Evolutionary conservation across 192 early-diverging fungal species (phyloP).

Genomic region (Backusella psychrophila): DNA sequence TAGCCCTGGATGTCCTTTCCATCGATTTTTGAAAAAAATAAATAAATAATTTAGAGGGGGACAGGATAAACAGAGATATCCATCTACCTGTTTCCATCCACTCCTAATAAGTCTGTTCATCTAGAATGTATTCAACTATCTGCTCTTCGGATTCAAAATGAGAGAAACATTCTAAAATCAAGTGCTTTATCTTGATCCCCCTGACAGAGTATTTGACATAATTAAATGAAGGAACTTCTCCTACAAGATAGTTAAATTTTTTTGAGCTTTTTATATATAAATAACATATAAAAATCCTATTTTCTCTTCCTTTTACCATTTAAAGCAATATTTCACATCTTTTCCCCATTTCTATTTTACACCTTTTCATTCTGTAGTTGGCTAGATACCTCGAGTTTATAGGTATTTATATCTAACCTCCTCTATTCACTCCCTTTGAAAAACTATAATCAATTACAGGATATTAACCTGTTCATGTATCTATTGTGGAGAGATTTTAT

Average conservation of each 20-base stretch:
- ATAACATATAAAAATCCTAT: background rate
- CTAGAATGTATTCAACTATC: background rate
- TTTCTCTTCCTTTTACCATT: background rate
- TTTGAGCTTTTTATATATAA: background rate
- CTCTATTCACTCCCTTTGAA: background rate
- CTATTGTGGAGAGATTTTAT: background rate
- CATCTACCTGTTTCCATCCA: background rate
- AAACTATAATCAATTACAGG: background rate
- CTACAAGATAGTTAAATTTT: background rate
- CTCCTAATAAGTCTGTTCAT: background rate
- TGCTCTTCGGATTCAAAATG: background rate
- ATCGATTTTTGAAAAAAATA: background rate
- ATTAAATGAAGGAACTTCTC: background rate
- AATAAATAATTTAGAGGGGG: background rate
- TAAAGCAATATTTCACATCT: background rate
- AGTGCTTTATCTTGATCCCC: background rate
- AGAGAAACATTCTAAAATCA: background rate
- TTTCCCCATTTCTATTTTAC: background rate
- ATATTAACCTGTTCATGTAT: background rate
- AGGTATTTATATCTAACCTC: background rate
- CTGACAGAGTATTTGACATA: background rate
- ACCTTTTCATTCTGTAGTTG: background rate
- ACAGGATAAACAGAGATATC: background rate
- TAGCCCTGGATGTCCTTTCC: background rate
- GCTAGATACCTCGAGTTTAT: background rate